Conservation (phyloP, 306 rosid species). For the Cyamopsis tetragonoloba region DNA sequence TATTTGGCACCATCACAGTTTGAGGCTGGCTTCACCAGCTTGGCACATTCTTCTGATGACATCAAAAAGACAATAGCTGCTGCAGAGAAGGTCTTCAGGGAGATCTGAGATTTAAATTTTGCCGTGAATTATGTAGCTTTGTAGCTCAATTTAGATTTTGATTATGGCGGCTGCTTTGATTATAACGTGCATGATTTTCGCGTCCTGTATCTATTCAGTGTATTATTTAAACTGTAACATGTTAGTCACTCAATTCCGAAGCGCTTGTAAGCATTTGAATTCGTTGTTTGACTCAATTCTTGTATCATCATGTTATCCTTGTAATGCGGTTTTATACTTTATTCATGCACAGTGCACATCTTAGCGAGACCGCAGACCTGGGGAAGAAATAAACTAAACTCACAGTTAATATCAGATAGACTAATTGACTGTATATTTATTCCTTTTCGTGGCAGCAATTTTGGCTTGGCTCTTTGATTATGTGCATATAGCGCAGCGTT, state of each 20-base stretch:
- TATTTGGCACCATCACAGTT: slow-evolving; percentile 95
- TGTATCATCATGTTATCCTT: not conserved
- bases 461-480: too few relatives aligned
- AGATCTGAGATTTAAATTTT: slow-evolving; percentile 42
- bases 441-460: not conserved
- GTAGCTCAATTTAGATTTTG: slow-evolving; percentile 27
- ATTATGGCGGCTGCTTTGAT: slow-evolving; percentile 12
- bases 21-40: slow-evolving; percentile 96
- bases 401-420: too few relatives aligned
- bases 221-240: slow-evolving; percentile 7
- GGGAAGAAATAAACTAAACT: too few relatives aligned
- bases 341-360: not conserved
- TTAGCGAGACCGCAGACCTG: not conserved
- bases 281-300: not conserved
- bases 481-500: too few relatives aligned
- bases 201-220: slow-evolving; percentile 16
- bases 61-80: slow-evolving; percentile 86
- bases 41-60: slow-evolving; percentile 82
- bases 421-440: not conserved
- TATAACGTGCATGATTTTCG: slow-evolving; percentile 16
- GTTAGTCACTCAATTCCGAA: not conserved
- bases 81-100: slow-evolving; percentile 78
- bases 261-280: slow-evolving; percentile 16
- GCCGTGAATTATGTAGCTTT: slow-evolving; percentile 22
- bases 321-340: not conserved